Evolutionary conservation across 352 stramenopile species (phyloP).

Genomic region (Halophytophthora polymorphica): DNA sequence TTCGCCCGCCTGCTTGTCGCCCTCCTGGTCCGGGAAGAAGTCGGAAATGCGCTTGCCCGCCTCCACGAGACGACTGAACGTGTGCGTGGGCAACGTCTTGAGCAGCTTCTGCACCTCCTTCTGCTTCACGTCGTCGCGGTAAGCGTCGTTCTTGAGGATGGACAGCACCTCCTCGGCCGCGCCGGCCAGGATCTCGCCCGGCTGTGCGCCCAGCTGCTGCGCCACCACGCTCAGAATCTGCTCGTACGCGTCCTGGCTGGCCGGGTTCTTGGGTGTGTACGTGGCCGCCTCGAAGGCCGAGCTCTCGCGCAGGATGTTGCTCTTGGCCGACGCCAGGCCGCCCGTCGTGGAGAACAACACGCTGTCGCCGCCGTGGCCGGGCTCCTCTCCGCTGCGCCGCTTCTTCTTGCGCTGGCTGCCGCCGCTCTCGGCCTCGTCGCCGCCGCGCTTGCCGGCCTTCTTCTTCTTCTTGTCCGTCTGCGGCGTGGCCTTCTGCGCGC

Average conservation of each 20-base stretch:
- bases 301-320: constrained; percentile 73
- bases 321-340: constrained; percentile 33
- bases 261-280: constrained; percentile 86
- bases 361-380: constrained; percentile 14
- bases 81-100: constrained; percentile 64
- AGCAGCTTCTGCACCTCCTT: constrained; percentile 85
- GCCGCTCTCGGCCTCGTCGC: constrained; percentile 38
- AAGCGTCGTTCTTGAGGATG: constrained; percentile 90
- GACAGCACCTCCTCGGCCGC: constrained; percentile 91
- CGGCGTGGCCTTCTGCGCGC: constrained; percentile 60
- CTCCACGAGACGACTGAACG: constrained; percentile 82
- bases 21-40: constrained; percentile 53
- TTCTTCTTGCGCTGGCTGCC: constrained; percentile 56
- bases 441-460: constrained; percentile 25
- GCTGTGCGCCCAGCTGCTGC: constrained; percentile 79
- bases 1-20: constrained; percentile 22
- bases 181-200: constrained; percentile 88
- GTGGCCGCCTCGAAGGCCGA: constrained; percentile 68
- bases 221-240: constrained; percentile 82
- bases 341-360: constrained; percentile 56
- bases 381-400: constrained; percentile 30
- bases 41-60: constrained; percentile 88
- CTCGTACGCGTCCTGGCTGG: constrained; percentile 89
- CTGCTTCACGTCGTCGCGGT: constrained; percentile 83
- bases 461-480: constrained; percentile 40